Base-by-base conservation (phyloP, 257 asterid species). In the Salvia rosmarinus region DNA sequence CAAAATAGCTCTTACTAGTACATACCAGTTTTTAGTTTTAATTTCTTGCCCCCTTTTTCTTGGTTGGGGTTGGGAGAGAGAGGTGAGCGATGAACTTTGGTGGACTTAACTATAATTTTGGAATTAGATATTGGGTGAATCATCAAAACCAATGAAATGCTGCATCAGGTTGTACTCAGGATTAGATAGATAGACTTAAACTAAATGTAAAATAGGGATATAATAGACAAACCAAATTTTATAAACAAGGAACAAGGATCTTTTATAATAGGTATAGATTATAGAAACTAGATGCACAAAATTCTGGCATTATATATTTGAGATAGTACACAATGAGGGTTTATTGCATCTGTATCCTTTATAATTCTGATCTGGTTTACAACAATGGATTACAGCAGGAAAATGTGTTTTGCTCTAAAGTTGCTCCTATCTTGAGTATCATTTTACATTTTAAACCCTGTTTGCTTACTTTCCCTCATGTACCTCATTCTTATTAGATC, bases 251-350 rank as follows among this genome's bases (percentile, higher is more conserved):
- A 6, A 9, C 10, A 39, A 39, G 12, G 12, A 12, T 32, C 37
- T 32, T 32, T 32, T 32, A 2, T 2, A 32, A 28, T 28, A 5
- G 7, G 42, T 37, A 5, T 7, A 1, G 44, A 39, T 9, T 28
- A 65, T 47, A 12, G 46, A 43, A 64, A 47, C 8, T 21, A 39
- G 39, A 25, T 32, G 40, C 60, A 46, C 47, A 40, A 12, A 40
- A 4, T 52, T 70, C 23, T 63, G n/a, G 66, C 21, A 10, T 72
- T 64, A 50, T 64, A 50, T 23, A 34, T 52, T 47, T 71, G 46
- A 51, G 63, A 70, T 43, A 28, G 76, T 67, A 4, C 35, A 34
- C 52, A 44, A 17, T 46, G 23, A 65, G 49, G 55, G 72, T 67
- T 40, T 67, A 19, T 78, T 56, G 73, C 68, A 39, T 57, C 39